phyloP scores from a whole-genome alignment of 371 early-diverging fungal species.

The Fennellomyces sp. region DNA sequence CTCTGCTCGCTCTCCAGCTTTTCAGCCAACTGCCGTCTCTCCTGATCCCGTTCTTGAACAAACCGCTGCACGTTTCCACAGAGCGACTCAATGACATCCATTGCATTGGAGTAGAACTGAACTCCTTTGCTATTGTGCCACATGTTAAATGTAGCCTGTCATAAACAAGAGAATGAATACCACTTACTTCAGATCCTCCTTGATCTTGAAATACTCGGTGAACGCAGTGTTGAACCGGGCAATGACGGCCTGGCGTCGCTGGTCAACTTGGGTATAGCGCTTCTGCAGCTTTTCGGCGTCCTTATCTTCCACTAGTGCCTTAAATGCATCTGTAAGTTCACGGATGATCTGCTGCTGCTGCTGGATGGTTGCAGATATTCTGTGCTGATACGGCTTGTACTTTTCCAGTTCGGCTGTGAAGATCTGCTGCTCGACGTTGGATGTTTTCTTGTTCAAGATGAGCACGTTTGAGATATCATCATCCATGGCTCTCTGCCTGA shows the following conservation, averaged over 20 bases:
- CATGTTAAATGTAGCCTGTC: not conserved
- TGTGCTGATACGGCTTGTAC: constrained; percentile 77
- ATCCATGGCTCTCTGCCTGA: constrained; percentile 81
- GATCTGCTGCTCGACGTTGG: constrained; percentile 80
- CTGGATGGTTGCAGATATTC: constrained; percentile 75
- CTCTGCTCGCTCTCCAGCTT: constrained; percentile 66
- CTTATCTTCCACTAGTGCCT: constrained; percentile 74
- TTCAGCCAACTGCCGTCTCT: constrained; percentile 66
- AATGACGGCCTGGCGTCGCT: constrained; percentile 57
- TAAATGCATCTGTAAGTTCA: constrained; percentile 76
- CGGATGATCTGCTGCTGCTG: constrained; percentile 78
- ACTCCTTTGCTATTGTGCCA: constrained; percentile 58
- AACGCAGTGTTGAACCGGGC: constrained; percentile 64
- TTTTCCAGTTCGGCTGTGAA: constrained; percentile 92
- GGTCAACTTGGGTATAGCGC: constrained; percentile 70
- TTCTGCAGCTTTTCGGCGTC: constrained; percentile 71
- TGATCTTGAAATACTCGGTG: constrained; percentile 58
- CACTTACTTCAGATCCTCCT: constrained; percentile 63
- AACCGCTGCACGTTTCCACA: constrained; percentile 65
- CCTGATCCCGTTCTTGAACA: constrained; percentile 68
- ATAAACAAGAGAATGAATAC: not conserved
- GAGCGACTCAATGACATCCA: constrained; percentile 67
- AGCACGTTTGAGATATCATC: constrained; percentile 91
- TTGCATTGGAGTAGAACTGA: constrained; percentile 79
- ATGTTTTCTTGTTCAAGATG: constrained; percentile 77